Evolutionary conservation across 2,329 filamentous ascomycete species (phyloP), one percentile per base, ranked within the genome.

Genomic region (Fusarium fracticaudum): DNA sequence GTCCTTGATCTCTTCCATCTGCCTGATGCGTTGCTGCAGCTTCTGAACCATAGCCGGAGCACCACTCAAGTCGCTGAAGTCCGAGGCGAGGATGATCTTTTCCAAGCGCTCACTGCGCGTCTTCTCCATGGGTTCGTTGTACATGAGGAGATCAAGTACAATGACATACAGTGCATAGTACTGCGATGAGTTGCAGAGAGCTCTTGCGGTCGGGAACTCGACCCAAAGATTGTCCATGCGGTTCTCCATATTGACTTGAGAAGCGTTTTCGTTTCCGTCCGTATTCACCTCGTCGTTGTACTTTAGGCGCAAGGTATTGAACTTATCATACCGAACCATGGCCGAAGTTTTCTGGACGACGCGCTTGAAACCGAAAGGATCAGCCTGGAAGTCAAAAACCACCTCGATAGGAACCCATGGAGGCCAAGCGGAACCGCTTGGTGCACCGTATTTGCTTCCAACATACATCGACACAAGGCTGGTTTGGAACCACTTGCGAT

Each of bases 161-260:
- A 99, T 99, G 83, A 99, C 94, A 80, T 99, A 99, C 87, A 99
- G 92, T 9, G 96, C 94, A 81, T 97, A 99, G 84, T 99, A 99
- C 83, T 99, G 96, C 44, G 93, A 91, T 11, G 97, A 99, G 83
- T 99, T 97, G 85, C 97, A 99, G 51, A 98, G 91, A n/a, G 95
- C 96, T 64, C 95, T 90, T 48, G 97, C 92, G 74, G 97, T 94
- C 18, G 96, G 96, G 79, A 99, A 99, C 79, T 98, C 95, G 40
- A 99, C 94, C 91, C 94, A 98, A 20, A 99, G 90, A 80, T 97
- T 96, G 82, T 99, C 96, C 85, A 98, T 96, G n/a, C 95, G 90
- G 74, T 87, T 92, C 80, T 97, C 94, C 54, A 87, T 83, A 71
- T 86, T 88, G 57, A 92, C 89, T 51, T 86, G 83, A 26, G 88